Percentiles rank a stretch among this genome's conserved stretches.
Conservation (phyloP, 1,139 yeast genomes). For the Pichia sp. region DNA sequence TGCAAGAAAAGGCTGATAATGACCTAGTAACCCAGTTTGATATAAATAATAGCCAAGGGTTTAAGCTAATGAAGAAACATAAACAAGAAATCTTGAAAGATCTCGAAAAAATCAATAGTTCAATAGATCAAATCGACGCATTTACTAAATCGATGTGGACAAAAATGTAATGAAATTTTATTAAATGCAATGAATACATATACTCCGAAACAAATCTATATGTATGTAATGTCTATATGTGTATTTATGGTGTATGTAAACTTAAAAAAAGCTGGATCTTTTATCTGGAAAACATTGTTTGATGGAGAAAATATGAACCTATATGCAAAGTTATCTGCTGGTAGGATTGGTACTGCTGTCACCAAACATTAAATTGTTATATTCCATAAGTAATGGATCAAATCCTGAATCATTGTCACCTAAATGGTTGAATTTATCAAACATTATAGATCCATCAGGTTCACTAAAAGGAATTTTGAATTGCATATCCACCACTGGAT, state of each 20-base stretch:
- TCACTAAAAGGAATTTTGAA: neutral
- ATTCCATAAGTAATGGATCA: constrained; percentile 1
- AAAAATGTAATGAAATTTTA: constrained; percentile 10
- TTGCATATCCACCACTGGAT: neutral
- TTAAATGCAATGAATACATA: neutral
- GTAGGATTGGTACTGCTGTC: neutral
- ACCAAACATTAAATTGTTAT: neutral
- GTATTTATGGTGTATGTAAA: neutral
- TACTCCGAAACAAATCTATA: neutral
- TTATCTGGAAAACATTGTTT: no score
- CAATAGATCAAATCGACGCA: constrained; percentile 26
- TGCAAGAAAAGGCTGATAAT: constrained; percentile 17
- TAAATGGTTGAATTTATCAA: neutral
- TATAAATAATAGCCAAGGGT: constrained; percentile 42
- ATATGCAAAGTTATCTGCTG: neutral
- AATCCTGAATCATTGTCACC: neutral
- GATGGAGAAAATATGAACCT: neutral
- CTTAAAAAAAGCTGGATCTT: neutral
- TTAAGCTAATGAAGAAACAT: constrained; percentile 36
- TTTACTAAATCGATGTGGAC: constrained; percentile 29
- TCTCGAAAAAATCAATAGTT: constrained; percentile 39
- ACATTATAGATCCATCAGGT: neutral
- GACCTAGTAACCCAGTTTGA: constrained; percentile 28
- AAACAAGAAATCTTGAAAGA: constrained; percentile 39
- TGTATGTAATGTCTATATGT: neutral